phyloP scores from a whole-genome alignment of 2,329 filamentous ascomycete genomes.

The Pyricularia pennisetigena region DNA sequence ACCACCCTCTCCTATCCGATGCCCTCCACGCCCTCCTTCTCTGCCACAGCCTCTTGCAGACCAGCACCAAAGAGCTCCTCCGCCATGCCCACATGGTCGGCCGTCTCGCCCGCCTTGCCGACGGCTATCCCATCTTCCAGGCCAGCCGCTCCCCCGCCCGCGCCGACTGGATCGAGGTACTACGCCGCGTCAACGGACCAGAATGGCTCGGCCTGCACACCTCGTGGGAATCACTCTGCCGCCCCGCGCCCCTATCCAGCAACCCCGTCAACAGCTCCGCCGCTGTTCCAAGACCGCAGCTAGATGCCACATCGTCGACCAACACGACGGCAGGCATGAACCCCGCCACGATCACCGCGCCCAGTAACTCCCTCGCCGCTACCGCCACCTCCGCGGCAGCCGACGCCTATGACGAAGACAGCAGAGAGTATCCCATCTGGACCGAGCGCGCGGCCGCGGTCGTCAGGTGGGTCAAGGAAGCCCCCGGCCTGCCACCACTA shows the following conservation, averaged over 20 bases:
- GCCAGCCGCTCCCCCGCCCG: slow-evolving; percentile 60
- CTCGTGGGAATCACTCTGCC: slow-evolving; percentile 61
- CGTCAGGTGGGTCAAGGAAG: slow-evolving; percentile 58
- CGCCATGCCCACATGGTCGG: slow-evolving; percentile 78
- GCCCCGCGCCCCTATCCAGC: slow-evolving; percentile 35
- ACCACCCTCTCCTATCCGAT: slow-evolving; percentile 71
- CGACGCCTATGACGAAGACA: slow-evolving; percentile 50
- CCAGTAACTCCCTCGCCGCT: not conserved
- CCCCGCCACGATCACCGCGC: not conserved
- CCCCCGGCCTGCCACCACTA: slow-evolving; percentile 24
- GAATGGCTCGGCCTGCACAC: slow-evolving; percentile 3
- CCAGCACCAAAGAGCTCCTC: slow-evolving; percentile 64
- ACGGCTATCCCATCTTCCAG: slow-evolving; percentile 76
- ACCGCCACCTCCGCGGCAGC: not conserved
- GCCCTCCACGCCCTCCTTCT: slow-evolving; percentile 70
- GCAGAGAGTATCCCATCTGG: slow-evolving; percentile 58
- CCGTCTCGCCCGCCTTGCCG: slow-evolving; percentile 60
- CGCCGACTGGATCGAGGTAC: slow-evolving; percentile 70
- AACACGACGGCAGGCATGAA: not conserved
- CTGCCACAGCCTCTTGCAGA: slow-evolving; percentile 71
- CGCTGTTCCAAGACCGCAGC: not conserved
- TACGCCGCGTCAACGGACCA: slow-evolving; percentile 40
- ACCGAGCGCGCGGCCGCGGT: slow-evolving; percentile 62
- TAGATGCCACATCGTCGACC: not conserved
- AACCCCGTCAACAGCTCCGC: not conserved